A percentile compares a stretch with the other conserved stretches of the same genome.
These are phyloP conservation scores for Pseudogymnoascus destructans DNA, from an alignment of 2,329 filamentous ascomycete genomes.

Conservation along the genomic window DNA sequence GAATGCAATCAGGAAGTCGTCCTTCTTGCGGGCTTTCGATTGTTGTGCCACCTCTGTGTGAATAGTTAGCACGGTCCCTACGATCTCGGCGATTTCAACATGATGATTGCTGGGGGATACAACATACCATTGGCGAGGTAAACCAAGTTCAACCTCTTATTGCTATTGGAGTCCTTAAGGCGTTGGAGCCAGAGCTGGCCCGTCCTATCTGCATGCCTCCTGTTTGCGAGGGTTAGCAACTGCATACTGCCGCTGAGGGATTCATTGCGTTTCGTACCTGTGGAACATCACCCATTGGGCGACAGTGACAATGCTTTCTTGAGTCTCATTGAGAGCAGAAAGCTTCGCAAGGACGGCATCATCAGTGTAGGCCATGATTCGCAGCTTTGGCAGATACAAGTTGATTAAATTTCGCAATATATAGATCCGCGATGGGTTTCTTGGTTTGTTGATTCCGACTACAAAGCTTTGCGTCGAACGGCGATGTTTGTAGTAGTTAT, in stretches of 20 bases:
- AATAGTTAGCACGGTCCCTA: constrained; percentile 16
- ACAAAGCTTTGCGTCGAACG: neutral
- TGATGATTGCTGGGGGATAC: neutral
- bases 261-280: constrained; percentile 43
- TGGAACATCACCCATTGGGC: constrained; percentile 99
- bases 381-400: constrained; percentile 9
- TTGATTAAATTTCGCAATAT: neutral
- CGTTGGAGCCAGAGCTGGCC: constrained; percentile 85
- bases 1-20: constrained; percentile 86
- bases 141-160: constrained; percentile 78
- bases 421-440: neutral
- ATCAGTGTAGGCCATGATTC: constrained; percentile 80
- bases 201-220: constrained; percentile 83
- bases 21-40: constrained; percentile 81
- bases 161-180: constrained; percentile 72
- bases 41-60: constrained; percentile 81
- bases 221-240: constrained; percentile 31
- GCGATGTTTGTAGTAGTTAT: neutral
- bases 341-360: constrained; percentile 92
- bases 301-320: constrained; percentile 91
- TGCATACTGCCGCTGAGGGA: neutral
- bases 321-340: constrained; percentile 88
- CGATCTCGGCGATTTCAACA: neutral
- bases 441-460: constrained; percentile 2
- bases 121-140: constrained; percentile 84